Base-by-base conservation (phyloP, 1,139 yeast genomes). In the Yamadazyma buinensis region DNA sequence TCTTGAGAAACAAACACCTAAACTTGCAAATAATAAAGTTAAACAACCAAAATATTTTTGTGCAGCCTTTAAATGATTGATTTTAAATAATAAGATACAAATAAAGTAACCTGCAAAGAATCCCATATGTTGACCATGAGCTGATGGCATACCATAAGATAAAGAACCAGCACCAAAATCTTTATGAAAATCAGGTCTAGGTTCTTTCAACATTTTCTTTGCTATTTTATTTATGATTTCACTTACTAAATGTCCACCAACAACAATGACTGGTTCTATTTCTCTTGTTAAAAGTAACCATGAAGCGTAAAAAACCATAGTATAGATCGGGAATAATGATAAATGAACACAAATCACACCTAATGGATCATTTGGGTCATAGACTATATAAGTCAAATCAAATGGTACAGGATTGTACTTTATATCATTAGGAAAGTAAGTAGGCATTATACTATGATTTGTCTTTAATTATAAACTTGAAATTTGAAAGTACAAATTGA, bases 111-210 rank as follows among this genome's bases (percentile, higher is more conserved):
- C 72, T 12, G 82, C 75, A 49, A 84, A 80, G 57, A 80, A 92
- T 1, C 95, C 94, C 88, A 88, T 84, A 59, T 90, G 92, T 59
- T 92, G 98, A 0, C 96, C 80, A 57, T 92, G 98, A 2, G 97
- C 96, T 37, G 92, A 80, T 0, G 98, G 98, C 97, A 92, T 90
- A 0, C 98, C 98, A 55, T 83, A 87, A 2, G 86, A 84, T 60
- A 61, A 58, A 43, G 72, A 57, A 42, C 74, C 64, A 43, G 68
- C 37, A 44, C 79, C 65, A 50, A 72, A 66, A 24, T 68, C 74
- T 34, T 67, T 69, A 47, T 77, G 78, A 48, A 65, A 66, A 5
- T 72, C 65, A 0, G 98, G 98, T 37, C 98, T 70, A 19, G 87
- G 84, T 50, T 84, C 86, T 48, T 74, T 77, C 32, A 87, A 58